Evolutionary conservation across 331 rosid genomes (phyloP).

Genomic region (Rhamnella rubrinervis): DNA sequence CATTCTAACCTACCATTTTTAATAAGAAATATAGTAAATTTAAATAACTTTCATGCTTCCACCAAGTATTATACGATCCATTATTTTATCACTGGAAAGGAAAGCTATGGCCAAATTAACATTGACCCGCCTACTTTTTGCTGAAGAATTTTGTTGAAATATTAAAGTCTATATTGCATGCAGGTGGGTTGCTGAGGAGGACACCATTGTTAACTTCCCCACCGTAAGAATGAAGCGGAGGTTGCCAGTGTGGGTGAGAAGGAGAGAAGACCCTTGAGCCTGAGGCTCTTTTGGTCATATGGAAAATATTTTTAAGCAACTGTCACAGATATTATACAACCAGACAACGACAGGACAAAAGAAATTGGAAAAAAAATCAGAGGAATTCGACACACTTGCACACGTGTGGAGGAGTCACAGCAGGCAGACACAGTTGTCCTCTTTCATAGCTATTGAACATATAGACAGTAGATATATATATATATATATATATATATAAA

Average conservation of each 20-base stretch:
- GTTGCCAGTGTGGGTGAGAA: conserved; percentile 57
- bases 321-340: conserved; percentile 5
- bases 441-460: conserved; percentile 14
- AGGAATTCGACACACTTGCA: conserved; percentile 4
- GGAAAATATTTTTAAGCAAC: background rate
- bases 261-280: conserved; percentile 20
- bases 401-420: conserved; percentile 27
- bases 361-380: background rate
- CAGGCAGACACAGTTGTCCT: conserved; percentile 11
- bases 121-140: background rate
- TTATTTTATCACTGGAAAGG: background rate
- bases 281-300: background rate
- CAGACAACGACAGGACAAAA: conserved; percentile 10
- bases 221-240: conserved; percentile 61
- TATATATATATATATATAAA: too few species aligned
- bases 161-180: conserved; percentile 16
- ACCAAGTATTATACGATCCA: background rate
- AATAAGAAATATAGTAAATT: background rate
- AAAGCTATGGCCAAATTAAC: conserved; percentile 1
- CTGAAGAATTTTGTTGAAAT: background rate
- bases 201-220: conserved; percentile 75
- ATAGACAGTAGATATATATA: background rate
- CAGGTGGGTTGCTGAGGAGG: conserved; percentile 89
- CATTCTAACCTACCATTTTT: background rate
- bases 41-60: background rate